Evolutionary conservation across 2,329 filamentous ascomycete genomes (phyloP), one percentile per base, ranked within the genome.

Genomic region (Pseudogymnoascus verrucosus): DNA sequence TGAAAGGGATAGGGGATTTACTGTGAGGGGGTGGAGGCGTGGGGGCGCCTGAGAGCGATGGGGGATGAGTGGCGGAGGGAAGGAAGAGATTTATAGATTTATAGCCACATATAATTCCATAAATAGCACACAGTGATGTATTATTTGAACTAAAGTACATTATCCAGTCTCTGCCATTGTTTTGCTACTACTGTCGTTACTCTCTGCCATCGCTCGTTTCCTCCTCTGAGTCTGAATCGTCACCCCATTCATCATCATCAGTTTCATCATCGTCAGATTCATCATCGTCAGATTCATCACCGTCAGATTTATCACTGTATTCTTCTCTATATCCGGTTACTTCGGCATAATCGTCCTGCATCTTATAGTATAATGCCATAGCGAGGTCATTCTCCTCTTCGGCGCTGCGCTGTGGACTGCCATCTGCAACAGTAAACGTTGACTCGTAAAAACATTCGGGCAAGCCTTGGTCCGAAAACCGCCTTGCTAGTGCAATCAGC

Each of bases 301-400:
- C 39, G 16, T 40, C n/a, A 3, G 39, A 42, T 19, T 23, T 5
- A 14, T 47, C 42, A 26, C 26, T 10, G 28, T 31, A 31, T 7
- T 28, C 26, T 31, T 51, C 23, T n/a, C 11, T n/a, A 19, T 16
- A 7, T 19, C 16, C 19, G 16, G 39, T 42, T 42, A 16, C 16
- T 36, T 61, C 54, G 54, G 61, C 62, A 36, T 54, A 47, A 47
- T 47, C 64, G 23, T 61, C 54, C 28, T 64, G 44, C 62, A 62
- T 40, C 40, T 65, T 65, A 42, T 64, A 28, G 60, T 64, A 57
- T 26, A 65, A 34, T 40, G 12, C 62, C 62, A 65, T 63, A 40
- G 57, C 64, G n/a, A 65, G 64, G 23, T 65, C 64, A 7, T 64
- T 62, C 39, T 65, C 64, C 6, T 63, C 64, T 64, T 65, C 62